phyloP scores from a whole-genome alignment of 106 monocot genomes.

The Iris macrosiphon region DNA sequence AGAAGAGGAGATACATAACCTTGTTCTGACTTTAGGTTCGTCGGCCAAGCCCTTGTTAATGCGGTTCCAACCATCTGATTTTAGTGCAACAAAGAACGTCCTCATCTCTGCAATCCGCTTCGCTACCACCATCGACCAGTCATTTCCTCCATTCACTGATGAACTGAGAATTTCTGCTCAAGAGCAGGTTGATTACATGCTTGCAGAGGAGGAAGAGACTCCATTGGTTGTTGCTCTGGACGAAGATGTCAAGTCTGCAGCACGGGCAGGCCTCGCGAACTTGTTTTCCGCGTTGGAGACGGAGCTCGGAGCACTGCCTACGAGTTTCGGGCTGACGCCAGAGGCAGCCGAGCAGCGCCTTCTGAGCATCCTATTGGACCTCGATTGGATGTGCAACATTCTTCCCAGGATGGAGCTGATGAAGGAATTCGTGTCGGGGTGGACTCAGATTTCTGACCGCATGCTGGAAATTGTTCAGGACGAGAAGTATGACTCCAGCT shows the following conservation, averaged over 20 bases:
- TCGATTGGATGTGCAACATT: slow-evolving; percentile 71
- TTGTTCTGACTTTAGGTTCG: slow-evolving; percentile 47
- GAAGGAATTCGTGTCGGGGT: slow-evolving; percentile 62
- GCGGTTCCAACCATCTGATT: slow-evolving; percentile 51
- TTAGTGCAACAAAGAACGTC: slow-evolving; percentile 63
- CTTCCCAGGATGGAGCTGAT: slow-evolving; percentile 78
- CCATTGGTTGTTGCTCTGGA: slow-evolving; percentile 51
- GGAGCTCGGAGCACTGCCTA: slow-evolving; percentile 29
- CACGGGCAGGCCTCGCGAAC: slow-evolving; percentile 37
- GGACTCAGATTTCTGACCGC: slow-evolving; percentile 42
- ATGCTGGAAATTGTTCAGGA: slow-evolving; percentile 40
- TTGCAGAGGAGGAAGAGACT: slow-evolving; percentile 69
- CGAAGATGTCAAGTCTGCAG: slow-evolving; percentile 55
- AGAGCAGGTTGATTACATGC: slow-evolving; percentile 94
- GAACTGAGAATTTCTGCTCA: slow-evolving; percentile 90
- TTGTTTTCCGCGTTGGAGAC: slow-evolving; percentile 45
- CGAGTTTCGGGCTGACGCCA: no score
- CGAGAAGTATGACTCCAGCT: slow-evolving; percentile 36
- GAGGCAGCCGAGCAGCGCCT: slow-evolving; percentile 46
- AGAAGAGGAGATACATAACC: slow-evolving; percentile 78
- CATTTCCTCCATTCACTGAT: slow-evolving; percentile 57
- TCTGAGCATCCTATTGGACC: slow-evolving; percentile 46
- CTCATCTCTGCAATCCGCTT: slow-evolving; percentile 87
- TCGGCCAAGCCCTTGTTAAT: slow-evolving; percentile 44
- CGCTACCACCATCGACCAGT: slow-evolving; percentile 34